Conservation (phyloP, 169 alveolate species). For the Fabrea salina region DNA sequence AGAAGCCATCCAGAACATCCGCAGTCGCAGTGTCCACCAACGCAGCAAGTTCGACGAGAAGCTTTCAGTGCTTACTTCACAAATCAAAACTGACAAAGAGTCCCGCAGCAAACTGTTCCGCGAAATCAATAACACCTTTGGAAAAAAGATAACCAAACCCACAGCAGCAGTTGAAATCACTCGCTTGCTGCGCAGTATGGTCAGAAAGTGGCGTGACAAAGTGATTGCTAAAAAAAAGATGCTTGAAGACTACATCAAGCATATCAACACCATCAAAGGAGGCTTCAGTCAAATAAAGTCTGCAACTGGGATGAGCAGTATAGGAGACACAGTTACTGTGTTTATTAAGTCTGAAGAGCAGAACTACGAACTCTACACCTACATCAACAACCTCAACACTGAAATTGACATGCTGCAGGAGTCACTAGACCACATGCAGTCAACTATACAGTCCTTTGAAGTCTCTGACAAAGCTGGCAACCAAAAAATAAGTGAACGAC, state of each 20-base stretch:
- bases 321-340: slow-evolving; percentile 20
- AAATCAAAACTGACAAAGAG: neutral
- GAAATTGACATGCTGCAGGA: slow-evolving; percentile 32
- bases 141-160: slow-evolving; percentile 37
- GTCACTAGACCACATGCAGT: slow-evolving; percentile 31
- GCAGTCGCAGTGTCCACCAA: neutral
- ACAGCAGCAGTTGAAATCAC: slow-evolving; percentile 50
- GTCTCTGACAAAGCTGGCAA: neutral
- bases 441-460: slow-evolving; percentile 23
- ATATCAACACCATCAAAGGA: neutral
- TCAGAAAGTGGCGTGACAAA: slow-evolving; percentile 50
- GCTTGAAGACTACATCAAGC: neutral
- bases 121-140: too few species aligned
- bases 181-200: slow-evolving; percentile 45
- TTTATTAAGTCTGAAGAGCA: slow-evolving; percentile 30
- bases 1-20: slow-evolving; percentile 14
- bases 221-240: slow-evolving; percentile 51
- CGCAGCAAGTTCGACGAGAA: neutral
- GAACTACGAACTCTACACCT: neutral
- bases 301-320: slow-evolving; percentile 18
- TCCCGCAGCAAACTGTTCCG: neutral
- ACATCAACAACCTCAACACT: slow-evolving; percentile 1
- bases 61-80: neutral
- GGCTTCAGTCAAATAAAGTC: neutral
- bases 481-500: neutral